Conservation (phyloP, 1,284 basidiomycete species). For the Pseudozyma hubeiensis region DNA sequence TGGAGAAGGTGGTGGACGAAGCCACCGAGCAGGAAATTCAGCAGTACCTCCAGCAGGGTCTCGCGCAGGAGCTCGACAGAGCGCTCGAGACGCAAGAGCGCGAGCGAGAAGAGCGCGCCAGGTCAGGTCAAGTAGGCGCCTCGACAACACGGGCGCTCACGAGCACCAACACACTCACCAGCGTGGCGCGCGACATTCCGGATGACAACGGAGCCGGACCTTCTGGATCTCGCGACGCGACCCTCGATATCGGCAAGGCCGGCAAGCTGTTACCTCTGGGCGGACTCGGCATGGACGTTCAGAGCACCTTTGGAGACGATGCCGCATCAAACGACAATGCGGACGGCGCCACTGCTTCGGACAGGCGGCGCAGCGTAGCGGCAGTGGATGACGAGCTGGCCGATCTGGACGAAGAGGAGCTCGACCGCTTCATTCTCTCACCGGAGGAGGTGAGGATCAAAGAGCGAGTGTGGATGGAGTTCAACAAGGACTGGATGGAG, state of each 20-base stretch:
- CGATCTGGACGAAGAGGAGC: conserved; percentile 86
- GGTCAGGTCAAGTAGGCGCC: conserved; percentile 26
- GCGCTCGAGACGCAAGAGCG: conserved; percentile 55
- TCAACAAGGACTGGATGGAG: conserved; percentile 93
- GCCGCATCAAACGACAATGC: conserved; percentile 12
- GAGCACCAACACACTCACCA: not conserved
- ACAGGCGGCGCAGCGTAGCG: conserved; percentile 16
- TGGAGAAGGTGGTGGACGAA: conserved; percentile 60
- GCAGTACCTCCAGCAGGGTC: conserved; percentile 53
- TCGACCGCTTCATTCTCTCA: conserved; percentile 82
- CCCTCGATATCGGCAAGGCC: conserved; percentile 40
- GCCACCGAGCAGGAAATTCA: conserved; percentile 62
- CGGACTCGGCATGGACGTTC: conserved; percentile 54
- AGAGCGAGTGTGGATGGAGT: conserved; percentile 95
- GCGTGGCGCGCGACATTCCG: conserved; percentile 21
- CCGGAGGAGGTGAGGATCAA: conserved; percentile 89
- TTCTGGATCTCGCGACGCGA: conserved; percentile 17
- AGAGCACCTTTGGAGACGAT: conserved; percentile 33
- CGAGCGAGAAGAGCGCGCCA: conserved; percentile 52
- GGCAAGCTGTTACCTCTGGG: conserved; percentile 50
- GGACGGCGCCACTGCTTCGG: conserved; percentile 18
- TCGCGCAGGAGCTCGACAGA: conserved; percentile 52
- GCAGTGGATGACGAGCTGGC: conserved; percentile 48
- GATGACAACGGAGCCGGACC: conserved; percentile 30
- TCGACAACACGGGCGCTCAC: not conserved